Evolutionary conservation across 305 asterid species (phyloP).

Genomic region (Caryopteris hybrid): DNA sequence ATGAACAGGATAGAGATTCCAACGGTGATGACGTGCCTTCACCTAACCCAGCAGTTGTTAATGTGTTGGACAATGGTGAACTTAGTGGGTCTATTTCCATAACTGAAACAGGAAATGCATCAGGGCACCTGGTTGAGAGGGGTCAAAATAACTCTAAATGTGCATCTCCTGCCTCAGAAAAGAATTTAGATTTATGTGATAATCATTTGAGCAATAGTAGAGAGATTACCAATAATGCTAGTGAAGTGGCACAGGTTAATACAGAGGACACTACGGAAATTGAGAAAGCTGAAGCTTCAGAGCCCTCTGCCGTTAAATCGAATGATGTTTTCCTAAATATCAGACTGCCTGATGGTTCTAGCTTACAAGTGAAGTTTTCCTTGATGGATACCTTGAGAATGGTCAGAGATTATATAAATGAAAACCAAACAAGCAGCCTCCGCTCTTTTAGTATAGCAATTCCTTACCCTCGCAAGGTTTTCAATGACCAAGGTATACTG

Average conservation of each 20-base stretch:
- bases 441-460: constrained; percentile 70
- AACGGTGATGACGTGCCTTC: constrained; percentile 25
- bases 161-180: constrained; percentile 23
- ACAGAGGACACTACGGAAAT: constrained; percentile 28
- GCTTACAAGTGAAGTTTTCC: constrained; percentile 57
- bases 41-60: constrained; percentile 28
- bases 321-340: constrained; percentile 69
- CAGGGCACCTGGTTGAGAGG: constrained; percentile 23
- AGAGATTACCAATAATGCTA: constrained; percentile 31
- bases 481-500: constrained; percentile 68
- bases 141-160: constrained; percentile 26
- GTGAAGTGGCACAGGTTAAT: constrained; percentile 21
- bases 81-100: constrained; percentile 26
- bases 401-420: constrained; percentile 58
- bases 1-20: constrained; percentile 44
- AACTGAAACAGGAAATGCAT: constrained; percentile 32
- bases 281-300: constrained; percentile 40
- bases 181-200: constrained; percentile 21
- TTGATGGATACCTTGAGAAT: constrained; percentile 57
- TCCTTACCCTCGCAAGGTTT: constrained; percentile 95
- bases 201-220: constrained; percentile 21
- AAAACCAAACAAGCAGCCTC: constrained; percentile 44
- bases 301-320: constrained; percentile 36
- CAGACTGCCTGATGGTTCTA: constrained; percentile 66
- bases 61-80: constrained; percentile 21